Base-by-base conservation (phyloP, 805 yeast species). In the Candida rishiriensis region DNA sequence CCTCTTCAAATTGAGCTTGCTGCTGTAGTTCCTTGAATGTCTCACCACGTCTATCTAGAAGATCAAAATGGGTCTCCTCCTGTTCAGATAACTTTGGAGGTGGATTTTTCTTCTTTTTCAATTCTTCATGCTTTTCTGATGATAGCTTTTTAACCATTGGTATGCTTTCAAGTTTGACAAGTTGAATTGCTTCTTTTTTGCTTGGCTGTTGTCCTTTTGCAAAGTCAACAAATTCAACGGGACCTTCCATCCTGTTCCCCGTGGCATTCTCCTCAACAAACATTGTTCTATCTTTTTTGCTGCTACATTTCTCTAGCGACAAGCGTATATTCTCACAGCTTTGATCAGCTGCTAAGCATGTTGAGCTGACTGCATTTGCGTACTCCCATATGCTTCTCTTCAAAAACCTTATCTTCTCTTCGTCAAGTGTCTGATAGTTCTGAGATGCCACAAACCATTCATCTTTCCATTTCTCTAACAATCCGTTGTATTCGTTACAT, bases 291-390 rank as follows among this genome's bases (percentile, higher is more conserved):
- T 88, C 96, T 15, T 66, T 66, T 2, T 67, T 66, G 8, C 86
- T 78, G 15, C 79, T 83, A 52, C 89, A 82, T 40, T 76, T 73
- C 47, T 89, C 96, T 42, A 88, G 70, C 2, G 78, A 63, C 8
- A 79, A 60, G 44, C 96, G 74, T 12, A 89, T 75, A 41, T 70
- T 70, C 57, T 88, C 96, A 44, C 85, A 86, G 10, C 85, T 73
- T 49, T 79, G 83, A 57, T 88, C 96, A 55, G 83, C 85, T 36
- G 79, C 77, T 29, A 88, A 90, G 59, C 96, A 88, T 3, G 81
- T 71, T 0, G 87, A 73, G 8, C 95, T 85, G 9, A 85, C 70
- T 34, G 81, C 72, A 62, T 88, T 88, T 38, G 91, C 80, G 56
- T 73, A 87, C 36, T 81, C 85, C 85, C 95, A 88, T 47, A 88